A percentile compares a stretch with the other conserved stretches of the same genome.
Evolutionary conservation across 2,329 filamentous ascomycete genomes (phyloP).

Genomic region (Arthroderma uncinatum): DNA sequence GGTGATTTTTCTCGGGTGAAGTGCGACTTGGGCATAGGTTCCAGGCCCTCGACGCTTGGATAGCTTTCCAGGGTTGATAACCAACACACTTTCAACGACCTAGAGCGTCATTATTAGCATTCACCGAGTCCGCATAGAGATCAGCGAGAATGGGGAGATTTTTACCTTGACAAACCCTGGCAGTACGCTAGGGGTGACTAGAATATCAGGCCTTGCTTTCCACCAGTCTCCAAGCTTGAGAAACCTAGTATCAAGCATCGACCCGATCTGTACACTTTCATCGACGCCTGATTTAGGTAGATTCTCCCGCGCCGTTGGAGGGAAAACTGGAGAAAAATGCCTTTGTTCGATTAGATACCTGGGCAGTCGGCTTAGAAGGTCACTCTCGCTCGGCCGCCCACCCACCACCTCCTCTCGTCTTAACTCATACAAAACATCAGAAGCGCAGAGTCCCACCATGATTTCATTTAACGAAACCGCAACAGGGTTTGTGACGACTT

Average conservation of each 20-base stretch:
- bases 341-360: constrained; percentile 77
- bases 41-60: constrained; percentile 77
- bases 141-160: background rate
- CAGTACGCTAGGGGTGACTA: constrained; percentile 71
- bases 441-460: constrained; percentile 66
- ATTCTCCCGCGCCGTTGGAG: constrained; percentile 58
- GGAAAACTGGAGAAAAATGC: constrained; percentile 83
- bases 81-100: constrained; percentile 82
- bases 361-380: constrained; percentile 59
- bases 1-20: constrained; percentile 53
- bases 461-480: constrained; percentile 80
- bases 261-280: constrained; percentile 54
- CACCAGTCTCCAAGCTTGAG: constrained; percentile 85
- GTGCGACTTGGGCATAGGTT: constrained; percentile 69
- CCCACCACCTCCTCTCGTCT: constrained; percentile 59
- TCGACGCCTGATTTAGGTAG: constrained; percentile 54
- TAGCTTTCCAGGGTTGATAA: constrained; percentile 80
- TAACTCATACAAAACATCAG: constrained; percentile 75
- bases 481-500: constrained; percentile 81
- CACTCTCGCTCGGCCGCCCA: constrained; percentile 44
- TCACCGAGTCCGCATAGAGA: background rate
- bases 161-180: constrained; percentile 80
- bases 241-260: constrained; percentile 72
- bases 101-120: constrained; percentile 28
- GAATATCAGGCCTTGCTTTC: constrained; percentile 69